These are phyloP conservation scores for Yamadazyma blattariae DNA, from an alignment of 1,139 yeast genomes.

Conservation along the genomic window DNA sequence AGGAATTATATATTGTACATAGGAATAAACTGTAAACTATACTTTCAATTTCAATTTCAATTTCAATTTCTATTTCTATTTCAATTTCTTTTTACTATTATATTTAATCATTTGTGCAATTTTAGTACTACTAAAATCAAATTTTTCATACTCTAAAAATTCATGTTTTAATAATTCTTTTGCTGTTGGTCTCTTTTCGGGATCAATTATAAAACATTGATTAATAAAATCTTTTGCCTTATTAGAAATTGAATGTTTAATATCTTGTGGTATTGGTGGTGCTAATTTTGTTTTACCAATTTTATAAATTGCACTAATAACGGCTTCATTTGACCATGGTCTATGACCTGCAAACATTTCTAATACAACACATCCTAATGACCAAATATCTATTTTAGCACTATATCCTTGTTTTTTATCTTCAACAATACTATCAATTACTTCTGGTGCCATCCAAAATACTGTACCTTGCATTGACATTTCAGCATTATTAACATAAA, in stretches of 20 bases:
- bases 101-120: constrained; percentile 49
- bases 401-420: constrained; percentile 89
- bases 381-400: constrained; percentile 93
- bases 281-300: constrained; percentile 75
- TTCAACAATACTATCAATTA: constrained; percentile 73
- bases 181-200: constrained; percentile 88
- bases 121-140: constrained; percentile 61
- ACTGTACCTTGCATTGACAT: constrained; percentile 99
- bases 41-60: no score
- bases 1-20: neutral
- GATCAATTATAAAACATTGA: constrained; percentile 77
- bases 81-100: constrained; percentile 22
- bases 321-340: constrained; percentile 82
- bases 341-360: constrained; percentile 91
- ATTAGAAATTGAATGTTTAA: constrained; percentile 48
- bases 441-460: constrained; percentile 99
- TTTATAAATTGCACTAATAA: constrained; percentile 73
- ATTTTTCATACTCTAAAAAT: constrained; percentile 52
- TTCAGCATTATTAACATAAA: constrained; percentile 87
- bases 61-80: no score
- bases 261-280: constrained; percentile 94
- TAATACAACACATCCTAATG: constrained; percentile 90
- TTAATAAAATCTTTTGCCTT: constrained; percentile 72
- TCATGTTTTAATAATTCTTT: constrained; percentile 57
- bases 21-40: neutral